Evolutionary conservation across 2,329 filamentous ascomycete species (phyloP), one percentile per base, ranked within the genome.

Genomic region (Xylaria sp.): DNA sequence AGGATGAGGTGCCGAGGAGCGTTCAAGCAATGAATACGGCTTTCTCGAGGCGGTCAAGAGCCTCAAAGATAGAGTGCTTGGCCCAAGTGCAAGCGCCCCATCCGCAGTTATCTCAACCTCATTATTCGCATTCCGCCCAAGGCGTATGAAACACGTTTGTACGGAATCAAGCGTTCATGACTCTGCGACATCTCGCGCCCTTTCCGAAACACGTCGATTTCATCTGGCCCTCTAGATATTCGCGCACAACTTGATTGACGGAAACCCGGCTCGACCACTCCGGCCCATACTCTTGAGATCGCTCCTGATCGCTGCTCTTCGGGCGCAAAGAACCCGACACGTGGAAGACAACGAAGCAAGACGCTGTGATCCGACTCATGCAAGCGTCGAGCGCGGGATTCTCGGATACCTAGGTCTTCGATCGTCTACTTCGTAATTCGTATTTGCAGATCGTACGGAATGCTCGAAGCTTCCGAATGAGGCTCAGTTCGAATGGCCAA

Each of bases 211-310:
- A 11, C 19, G 18, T 50, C 6, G 3, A 6, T 5, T 10, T 48
- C 47, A 35, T 19, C 9, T 7, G 10, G 3, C 6, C 34, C 5
- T 18, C 3, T 2, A 2, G 35, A 61, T 37, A 82, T 79, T 2
- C 79, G 80, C 60, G 70, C 90, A 37, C 87, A 0, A 89, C 86
- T 3, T 80, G 82, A 59, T 89, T 90, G 68, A 86, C 87, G 74
- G 86, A 90, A 72, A 86, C 86, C 0, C 80, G 11, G 37, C 37
- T 13, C 2, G 86, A 90, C 68, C 89, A 85, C 67, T 90, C 90
- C 69, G 87, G 87, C 0, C 79, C 80, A 44, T 86, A 90, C 70
- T 30, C 23, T 30, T 30, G 23, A 30, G 23, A 30, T 30, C 23
- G 23, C 23, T 30, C 23, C 23, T 30, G 23, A 30, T 30, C 23